Percentiles rank a stretch among this genome's conserved stretches.
These are phyloP conservation scores for Saturnispora besseyi DNA, from an alignment of 805 yeast genomes.

Conservation along the genomic window DNA sequence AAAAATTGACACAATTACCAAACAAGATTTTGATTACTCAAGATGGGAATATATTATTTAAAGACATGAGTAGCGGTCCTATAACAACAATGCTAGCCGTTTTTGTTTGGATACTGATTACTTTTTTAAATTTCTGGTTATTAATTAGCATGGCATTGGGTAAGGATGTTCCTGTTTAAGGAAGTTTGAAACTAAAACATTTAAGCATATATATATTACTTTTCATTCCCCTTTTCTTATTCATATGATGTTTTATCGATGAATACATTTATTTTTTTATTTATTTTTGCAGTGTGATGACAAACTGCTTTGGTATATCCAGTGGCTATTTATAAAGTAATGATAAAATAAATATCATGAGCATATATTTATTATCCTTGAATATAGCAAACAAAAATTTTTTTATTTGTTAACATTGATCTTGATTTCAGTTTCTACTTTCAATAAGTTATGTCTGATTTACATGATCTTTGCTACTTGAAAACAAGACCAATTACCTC, in stretches of 20 bases:
- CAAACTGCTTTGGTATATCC: too few species aligned
- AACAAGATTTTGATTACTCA: constrained; percentile 1
- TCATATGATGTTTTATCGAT: background rate
- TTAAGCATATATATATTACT: background rate
- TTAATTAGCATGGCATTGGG: constrained; percentile 33
- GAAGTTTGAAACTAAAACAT: background rate
- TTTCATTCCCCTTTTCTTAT: background rate
- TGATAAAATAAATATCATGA: background rate
- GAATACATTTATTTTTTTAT: background rate
- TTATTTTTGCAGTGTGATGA: background rate
- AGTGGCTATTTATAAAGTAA: too few species aligned
- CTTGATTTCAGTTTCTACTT: background rate
- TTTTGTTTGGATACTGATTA: constrained; percentile 60
- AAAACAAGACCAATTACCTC: constrained; percentile 42
- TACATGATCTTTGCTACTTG: constrained; percentile 55
- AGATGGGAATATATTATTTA: constrained; percentile 19
- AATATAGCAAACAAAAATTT: background rate
- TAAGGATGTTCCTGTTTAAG: constrained; percentile 23
- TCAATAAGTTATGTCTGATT: constrained; percentile 46
- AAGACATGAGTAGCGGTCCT: constrained; percentile 66
- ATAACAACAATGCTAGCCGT: constrained; percentile 45
- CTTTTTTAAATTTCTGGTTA: constrained; percentile 63
- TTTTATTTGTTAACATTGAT: background rate
- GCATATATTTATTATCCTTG: background rate
- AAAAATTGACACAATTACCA: background rate